Evolutionary conservation across 352 stramenopile species (phyloP).

Genomic region (Aphanomyces stellatus): DNA sequence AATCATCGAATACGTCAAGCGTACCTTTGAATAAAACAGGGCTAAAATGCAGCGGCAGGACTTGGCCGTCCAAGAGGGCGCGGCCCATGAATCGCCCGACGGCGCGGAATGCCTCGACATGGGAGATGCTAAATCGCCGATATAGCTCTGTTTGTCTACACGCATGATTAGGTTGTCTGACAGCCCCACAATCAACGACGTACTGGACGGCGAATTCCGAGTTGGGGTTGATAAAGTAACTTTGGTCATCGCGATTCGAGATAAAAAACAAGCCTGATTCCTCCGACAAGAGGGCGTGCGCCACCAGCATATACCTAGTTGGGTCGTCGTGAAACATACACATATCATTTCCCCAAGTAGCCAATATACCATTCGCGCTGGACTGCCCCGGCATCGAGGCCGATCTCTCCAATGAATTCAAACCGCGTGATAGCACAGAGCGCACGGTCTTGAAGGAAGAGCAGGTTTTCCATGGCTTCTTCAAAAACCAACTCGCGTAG

Average conservation of each 20-base stretch:
- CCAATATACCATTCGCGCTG: slow-evolving; percentile 80
- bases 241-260: slow-evolving; percentile 60
- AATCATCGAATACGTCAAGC: background rate
- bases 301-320: slow-evolving; percentile 40
- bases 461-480: slow-evolving; percentile 72
- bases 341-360: no score
- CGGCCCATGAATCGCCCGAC: slow-evolving; percentile 60
- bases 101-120: slow-evolving; percentile 41
- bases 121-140: slow-evolving; percentile 25
- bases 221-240: slow-evolving; percentile 66
- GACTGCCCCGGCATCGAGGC: slow-evolving; percentile 66
- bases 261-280: slow-evolving; percentile 67
- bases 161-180: no score
- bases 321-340: background rate
- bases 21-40: slow-evolving; percentile 72
- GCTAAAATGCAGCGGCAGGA: slow-evolving; percentile 60
- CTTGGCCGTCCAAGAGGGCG: slow-evolving; percentile 72
- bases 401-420: slow-evolving; percentile 76
- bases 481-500: slow-evolving; percentile 64
- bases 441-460: slow-evolving; percentile 71
- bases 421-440: slow-evolving; percentile 76
- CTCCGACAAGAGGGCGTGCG: slow-evolving; percentile 67
- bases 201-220: slow-evolving; percentile 33
- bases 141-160: background rate
- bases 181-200: no score